phyloP scores from a whole-genome alignment of 306 rosid species.

The Luffa aegyptiaca region DNA sequence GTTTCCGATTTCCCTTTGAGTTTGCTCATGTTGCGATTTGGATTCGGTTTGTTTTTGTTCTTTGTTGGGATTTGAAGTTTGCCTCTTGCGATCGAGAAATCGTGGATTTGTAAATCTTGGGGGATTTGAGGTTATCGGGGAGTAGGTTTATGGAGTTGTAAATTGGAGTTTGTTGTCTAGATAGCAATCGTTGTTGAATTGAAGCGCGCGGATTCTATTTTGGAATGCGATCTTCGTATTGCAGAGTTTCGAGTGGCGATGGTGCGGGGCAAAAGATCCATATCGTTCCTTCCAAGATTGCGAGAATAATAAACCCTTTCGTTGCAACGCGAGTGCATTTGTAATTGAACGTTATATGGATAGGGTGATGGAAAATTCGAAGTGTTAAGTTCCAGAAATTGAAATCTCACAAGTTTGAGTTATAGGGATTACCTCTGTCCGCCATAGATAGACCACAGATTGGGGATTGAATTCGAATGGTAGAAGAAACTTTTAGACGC shows the following conservation, averaged over 20 bases:
- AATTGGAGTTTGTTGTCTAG: not conserved
- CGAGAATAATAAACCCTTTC: not conserved
- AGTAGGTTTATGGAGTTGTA: not conserved
- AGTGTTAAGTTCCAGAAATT: not conserved
- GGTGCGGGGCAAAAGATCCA: not conserved
- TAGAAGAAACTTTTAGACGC: not conserved
- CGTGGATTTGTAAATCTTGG: not conserved
- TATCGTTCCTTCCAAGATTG: not conserved
- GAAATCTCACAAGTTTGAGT: not conserved
- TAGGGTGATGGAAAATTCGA: not conserved
- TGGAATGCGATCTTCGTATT: not conserved
- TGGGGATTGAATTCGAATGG: not conserved
- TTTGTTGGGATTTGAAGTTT: not conserved
- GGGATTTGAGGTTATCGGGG: not conserved
- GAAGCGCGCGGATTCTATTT: not conserved
- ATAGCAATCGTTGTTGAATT: not conserved
- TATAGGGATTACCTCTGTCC: not conserved
- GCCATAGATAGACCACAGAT: not conserved
- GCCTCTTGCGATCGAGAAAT: not conserved
- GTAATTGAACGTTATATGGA: not conserved
- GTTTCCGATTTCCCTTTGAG: not conserved
- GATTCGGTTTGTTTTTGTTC: not conserved
- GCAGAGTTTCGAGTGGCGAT: not conserved
- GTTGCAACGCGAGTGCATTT: not conserved
- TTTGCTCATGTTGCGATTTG: not conserved